Percentiles rank a stretch among this genome's conserved stretches.
phyloP scores from a whole-genome alignment of 116 monocot genomes.

The Phalaenopsis hybrid region DNA sequence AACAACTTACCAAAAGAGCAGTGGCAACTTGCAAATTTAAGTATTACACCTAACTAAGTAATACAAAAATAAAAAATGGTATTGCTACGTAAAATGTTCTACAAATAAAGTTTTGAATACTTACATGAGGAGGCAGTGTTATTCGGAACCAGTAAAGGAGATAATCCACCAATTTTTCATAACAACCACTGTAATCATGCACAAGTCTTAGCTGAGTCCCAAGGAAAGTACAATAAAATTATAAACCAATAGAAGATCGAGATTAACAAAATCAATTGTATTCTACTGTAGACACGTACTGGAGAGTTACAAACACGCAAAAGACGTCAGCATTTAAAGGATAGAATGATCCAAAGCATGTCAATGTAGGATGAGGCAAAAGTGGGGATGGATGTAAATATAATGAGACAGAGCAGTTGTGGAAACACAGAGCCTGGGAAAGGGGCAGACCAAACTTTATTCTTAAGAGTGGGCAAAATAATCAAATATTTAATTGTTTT shows the following conservation, averaged over 20 bases:
- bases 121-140: slow-evolving; percentile 54
- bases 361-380: background rate
- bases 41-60: background rate
- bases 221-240: background rate
- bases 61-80: background rate
- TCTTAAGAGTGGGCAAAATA: too few species aligned
- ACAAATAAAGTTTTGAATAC: slow-evolving; percentile 9
- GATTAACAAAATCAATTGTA: background rate
- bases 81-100: background rate
- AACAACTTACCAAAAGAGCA: background rate
- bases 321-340: background rate
- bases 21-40: background rate
- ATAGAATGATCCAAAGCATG: background rate
- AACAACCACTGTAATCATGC: slow-evolving; percentile 58
- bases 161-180: slow-evolving; percentile 52
- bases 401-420: background rate
- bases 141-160: slow-evolving; percentile 83
- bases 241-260: background rate
- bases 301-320: background rate
- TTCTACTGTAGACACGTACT: background rate
- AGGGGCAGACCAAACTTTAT: too few species aligned
- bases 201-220: background rate
- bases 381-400: background rate
- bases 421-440: too few species aligned
- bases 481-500: too few species aligned